Evolutionary conservation across 139 green algal species (phyloP), one percentile per base, ranked within the genome.

Genomic region (Chloropicon primus): DNA sequence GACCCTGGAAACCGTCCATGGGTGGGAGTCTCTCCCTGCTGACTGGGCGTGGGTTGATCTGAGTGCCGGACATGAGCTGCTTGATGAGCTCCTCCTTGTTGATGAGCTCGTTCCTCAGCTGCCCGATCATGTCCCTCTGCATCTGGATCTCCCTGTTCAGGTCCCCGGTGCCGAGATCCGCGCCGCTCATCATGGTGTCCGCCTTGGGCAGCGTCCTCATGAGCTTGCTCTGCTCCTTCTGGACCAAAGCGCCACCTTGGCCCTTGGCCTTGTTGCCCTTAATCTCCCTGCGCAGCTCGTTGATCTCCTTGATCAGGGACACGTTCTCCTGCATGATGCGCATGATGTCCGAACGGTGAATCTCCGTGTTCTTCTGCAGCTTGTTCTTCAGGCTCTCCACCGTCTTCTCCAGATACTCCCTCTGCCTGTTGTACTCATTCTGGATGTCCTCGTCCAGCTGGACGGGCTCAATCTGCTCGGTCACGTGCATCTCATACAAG

Each of bases 221-320:
- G 21, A 53, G 2, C 1, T 10, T 2, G 25, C 21, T 71, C 25
- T n/a, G 21, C 74, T 41, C 24, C 27, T 25, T 41, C 78, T 54
- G 21, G 62, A 75, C 2, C 53, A 3, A 27, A 3, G 21, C 5
- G 10, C 54, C 76, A 27, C 26, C 25, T 24, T 27, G 54, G 25
- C 54, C 72, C 27, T 74, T 28, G 41, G 41, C 41, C 77, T 81
- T 80, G 24, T 86, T 53, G 53, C 72, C 74, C 77, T 90, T 87
- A 76, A 92, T 89, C 82, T 96, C 91, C 2, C 91, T 80, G 27
- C 89, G 77, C 74, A 96, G 85, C 85, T 95, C 88, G 75, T 96
- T 95, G 84, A 97, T 92, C 80, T 96, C 91, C 73, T 88, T 89
- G 80, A 97, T 94, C 41, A 97, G 87, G 2, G 85, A 84, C 2